These are phyloP conservation scores for Ophiostoma sp. DNA, from an alignment of 2,329 filamentous ascomycete genomes.

Conservation along the genomic window DNA sequence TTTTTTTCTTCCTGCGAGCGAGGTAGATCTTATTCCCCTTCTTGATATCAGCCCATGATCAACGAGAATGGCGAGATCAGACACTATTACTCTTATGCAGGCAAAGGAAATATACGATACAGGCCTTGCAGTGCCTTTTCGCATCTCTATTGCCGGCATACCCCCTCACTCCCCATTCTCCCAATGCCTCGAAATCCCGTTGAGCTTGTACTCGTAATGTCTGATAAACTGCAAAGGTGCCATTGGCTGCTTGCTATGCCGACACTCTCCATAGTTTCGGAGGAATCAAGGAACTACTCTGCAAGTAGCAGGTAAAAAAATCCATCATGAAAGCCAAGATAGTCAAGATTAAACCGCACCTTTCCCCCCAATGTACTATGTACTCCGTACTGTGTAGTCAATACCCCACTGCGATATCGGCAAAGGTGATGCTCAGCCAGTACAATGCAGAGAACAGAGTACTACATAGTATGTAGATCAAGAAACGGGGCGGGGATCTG, in stretches of 20 bases:
- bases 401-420: constrained; percentile 10
- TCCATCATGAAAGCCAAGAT: neutral
- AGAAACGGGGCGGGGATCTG: neutral
- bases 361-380: neutral
- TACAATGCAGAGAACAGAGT: no score
- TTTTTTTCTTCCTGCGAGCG: no score
- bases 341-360: neutral
- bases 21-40: no score
- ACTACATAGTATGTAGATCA: no score
- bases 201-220: neutral
- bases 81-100: no score
- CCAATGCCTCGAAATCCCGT: no score
- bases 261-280: neutral
- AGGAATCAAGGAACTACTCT: neutral
- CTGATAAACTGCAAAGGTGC: constrained; percentile 24
- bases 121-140: neutral
- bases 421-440: neutral
- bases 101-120: neutral
- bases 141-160: neutral
- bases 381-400: neutral
- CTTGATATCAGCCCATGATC: neutral
- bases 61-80: neutral
- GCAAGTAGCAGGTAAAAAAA: neutral
- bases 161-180: neutral
- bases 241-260: constrained; percentile 22